Conservation (phyloP, 2,329 filamentous ascomycete genomes). For the Hypoxylon sp. region DNA sequence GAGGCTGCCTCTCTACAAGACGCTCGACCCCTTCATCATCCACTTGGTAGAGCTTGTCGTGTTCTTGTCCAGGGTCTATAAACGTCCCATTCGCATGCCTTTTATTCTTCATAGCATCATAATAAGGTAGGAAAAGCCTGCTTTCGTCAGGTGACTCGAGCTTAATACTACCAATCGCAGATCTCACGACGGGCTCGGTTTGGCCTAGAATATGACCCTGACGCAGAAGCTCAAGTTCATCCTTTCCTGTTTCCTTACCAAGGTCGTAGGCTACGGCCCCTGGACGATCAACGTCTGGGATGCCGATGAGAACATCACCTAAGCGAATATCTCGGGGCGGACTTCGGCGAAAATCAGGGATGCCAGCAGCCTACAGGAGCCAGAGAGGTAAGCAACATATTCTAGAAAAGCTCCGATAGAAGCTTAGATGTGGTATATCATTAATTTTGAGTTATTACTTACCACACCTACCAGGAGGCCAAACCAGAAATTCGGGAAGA, state of each 20-base stretch:
- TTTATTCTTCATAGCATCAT: constrained; percentile 48
- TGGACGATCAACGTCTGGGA: constrained; percentile 46
- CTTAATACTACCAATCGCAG: constrained; percentile 56
- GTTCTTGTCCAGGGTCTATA: constrained; percentile 53
- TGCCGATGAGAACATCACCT: constrained; percentile 57
- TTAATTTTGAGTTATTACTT: not conserved
- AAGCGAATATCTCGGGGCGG: constrained; percentile 56
- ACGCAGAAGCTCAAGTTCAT: constrained; percentile 50
- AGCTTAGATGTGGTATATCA: not conserved
- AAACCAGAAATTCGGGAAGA: constrained; percentile 57
- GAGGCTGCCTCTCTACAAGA: constrained; percentile 33
- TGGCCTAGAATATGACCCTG: constrained; percentile 47
- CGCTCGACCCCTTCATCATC: constrained; percentile 14
- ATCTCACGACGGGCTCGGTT: constrained; percentile 54
- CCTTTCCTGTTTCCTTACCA: constrained; percentile 52
- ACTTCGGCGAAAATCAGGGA: constrained; percentile 49
- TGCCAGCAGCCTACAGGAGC: constrained; percentile 48
- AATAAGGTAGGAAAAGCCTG: constrained; percentile 45
- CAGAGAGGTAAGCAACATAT: not conserved
- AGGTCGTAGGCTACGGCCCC: constrained; percentile 55
- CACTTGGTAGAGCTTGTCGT: constrained; percentile 48
- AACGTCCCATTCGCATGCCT: constrained; percentile 50
- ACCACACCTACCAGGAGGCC: constrained; percentile 57
- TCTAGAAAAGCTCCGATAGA: not conserved
- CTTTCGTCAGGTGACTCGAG: constrained; percentile 46